A percentile compares a stretch with the other conserved stretches of the same genome.
phyloP scores from a whole-genome alignment of 1,139 yeast species.

The Blastobotrys petasosporus region DNA sequence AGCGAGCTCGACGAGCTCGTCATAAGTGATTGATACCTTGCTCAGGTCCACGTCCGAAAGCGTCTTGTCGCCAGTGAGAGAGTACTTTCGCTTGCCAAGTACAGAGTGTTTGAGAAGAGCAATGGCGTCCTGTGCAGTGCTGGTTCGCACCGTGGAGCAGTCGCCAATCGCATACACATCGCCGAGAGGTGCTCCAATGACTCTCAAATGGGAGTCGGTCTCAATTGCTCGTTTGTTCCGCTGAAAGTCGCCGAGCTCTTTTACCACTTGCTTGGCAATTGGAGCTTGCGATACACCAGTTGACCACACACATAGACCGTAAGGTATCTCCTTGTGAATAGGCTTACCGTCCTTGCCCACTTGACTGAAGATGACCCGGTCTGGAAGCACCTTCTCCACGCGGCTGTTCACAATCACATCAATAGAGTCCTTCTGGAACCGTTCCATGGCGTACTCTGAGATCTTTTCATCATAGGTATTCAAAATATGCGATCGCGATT shows the following conservation, averaged over 20 bases:
- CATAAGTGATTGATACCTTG: constrained; percentile 41
- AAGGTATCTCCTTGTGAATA: constrained; percentile 44
- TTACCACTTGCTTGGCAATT: constrained; percentile 45
- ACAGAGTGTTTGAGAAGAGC: constrained; percentile 30
- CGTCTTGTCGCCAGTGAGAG: constrained; percentile 21
- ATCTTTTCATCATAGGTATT: constrained; percentile 59
- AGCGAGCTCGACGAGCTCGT: constrained; percentile 44
- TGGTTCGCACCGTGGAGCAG: constrained; percentile 56
- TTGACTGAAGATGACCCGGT: constrained; percentile 49
- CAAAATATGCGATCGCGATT: constrained; percentile 56
- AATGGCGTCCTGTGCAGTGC: constrained; percentile 48
- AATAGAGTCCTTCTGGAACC: constrained; percentile 52
- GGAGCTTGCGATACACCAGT: constrained; percentile 62
- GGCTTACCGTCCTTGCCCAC: constrained; percentile 20
- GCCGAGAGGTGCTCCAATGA: constrained; percentile 54
- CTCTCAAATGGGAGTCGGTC: constrained; percentile 59
- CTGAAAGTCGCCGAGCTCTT: constrained; percentile 41
- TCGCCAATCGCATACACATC: constrained; percentile 66
- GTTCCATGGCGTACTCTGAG: constrained; percentile 53
- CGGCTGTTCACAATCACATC: constrained; percentile 56
- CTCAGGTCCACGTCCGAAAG: constrained; percentile 33
- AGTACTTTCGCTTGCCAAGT: constrained; percentile 21
- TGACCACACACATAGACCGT: constrained; percentile 61
- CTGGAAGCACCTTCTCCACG: constrained; percentile 49
- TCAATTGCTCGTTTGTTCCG: constrained; percentile 56